Evolutionary conservation across 202 grass and related monocot genomes (phyloP), one percentile per base, ranked within the genome.

Genomic region (Panicum hallii): DNA sequence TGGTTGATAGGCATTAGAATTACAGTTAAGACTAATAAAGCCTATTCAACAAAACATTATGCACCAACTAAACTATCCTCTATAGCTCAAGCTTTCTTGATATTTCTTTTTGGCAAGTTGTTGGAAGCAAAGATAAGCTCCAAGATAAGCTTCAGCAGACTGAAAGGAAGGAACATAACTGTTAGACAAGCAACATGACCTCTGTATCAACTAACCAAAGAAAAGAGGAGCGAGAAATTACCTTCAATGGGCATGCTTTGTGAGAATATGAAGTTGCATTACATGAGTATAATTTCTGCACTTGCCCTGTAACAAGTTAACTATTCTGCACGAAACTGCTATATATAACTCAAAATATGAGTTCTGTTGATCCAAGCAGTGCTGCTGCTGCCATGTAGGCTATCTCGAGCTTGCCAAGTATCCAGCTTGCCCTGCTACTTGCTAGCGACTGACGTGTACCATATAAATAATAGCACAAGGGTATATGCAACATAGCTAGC

Each of bases 51-150:
- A 83, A 62, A 74, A 80, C 67, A 79, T 26, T 28, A 79, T 74
- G 57, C 74, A 82, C 32, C 43, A 42, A 70, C 44, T 75, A 87
- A 20, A 47, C 3, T 63, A 78, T 32, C 79, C 68, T 79, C 54
- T 32, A 81, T 28, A 67, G 20, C 74, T 67, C 83, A 77, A 81
- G 66, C 72, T 85, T 91, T 78, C 70, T 81, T 91, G 81, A 67
- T 65, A 70, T 66, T 67, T 91, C 67, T 79, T 81, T 86, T 77
- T 44, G 22, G 54, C n/a, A 60, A 72, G 72, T 67, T 83, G 32
- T 82, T 57, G 65, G 56, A 78, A 75, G 81, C 82, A 81, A 77
- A 17, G 32, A 84, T 72, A 57, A 77, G 60, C 56, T 78, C 60
- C 48, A 61, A 38, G 32, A 55, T n/a, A n/a, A n/a, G 56, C 72